phyloP scores from a whole-genome alignment of 805 yeast genomes.

The Yarrowia sp. region DNA sequence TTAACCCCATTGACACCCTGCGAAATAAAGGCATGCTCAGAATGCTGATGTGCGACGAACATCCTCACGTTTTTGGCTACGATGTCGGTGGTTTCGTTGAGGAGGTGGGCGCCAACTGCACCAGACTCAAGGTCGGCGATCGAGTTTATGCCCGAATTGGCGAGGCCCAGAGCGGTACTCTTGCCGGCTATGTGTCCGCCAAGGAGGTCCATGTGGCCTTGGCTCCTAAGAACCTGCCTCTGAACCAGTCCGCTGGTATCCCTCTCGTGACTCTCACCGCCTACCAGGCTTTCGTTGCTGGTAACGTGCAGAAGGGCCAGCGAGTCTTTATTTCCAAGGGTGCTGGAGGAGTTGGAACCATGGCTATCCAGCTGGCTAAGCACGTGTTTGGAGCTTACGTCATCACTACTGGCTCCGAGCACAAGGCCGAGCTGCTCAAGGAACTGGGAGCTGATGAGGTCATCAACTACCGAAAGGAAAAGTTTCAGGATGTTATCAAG shows the following conservation, averaged over 20 bases:
- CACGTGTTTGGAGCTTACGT: conserved; percentile 30
- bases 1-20: conserved; percentile 33
- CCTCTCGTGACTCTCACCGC: conserved; percentile 30
- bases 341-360: conserved; percentile 28
- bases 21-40: conserved; percentile 27
- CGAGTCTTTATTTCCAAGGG: conserved; percentile 30
- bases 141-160: conserved; percentile 28
- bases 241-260: conserved; percentile 29
- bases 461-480: conserved; percentile 31
- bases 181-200: conserved; percentile 29
- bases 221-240: conserved; percentile 30
- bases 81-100: conserved; percentile 34
- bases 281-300: conserved; percentile 25
- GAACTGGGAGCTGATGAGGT: conserved; percentile 29
- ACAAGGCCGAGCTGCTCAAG: conserved; percentile 27
- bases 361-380: conserved; percentile 30
- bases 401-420: conserved; percentile 31
- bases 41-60: conserved; percentile 34
- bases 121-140: conserved; percentile 31
- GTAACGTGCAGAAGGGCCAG: conserved; percentile 25
- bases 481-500: conserved; percentile 27
- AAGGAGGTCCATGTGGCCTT: conserved; percentile 12
- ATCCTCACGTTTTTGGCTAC: conserved; percentile 31
- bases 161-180: conserved; percentile 26
- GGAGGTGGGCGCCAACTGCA: conserved; percentile 31